phyloP scores from a whole-genome alignment of 768 basidiomycete species.

The Suillus decipiens region DNA sequence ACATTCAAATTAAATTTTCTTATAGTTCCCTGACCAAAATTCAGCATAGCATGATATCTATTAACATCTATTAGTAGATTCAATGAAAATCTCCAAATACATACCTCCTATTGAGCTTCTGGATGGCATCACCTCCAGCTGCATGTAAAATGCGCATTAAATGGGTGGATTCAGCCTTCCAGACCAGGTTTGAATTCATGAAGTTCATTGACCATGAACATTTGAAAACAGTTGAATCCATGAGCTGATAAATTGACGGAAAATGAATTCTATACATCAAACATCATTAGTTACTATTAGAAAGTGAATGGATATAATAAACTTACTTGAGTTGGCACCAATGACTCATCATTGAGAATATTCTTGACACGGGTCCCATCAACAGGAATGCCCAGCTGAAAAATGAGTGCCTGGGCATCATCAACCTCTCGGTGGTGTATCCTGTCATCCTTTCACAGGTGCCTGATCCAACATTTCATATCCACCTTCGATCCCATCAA shows the following conservation, averaged over 20 bases:
- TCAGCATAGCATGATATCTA: slow-evolving; percentile 30
- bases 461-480: too few species aligned
- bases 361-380: too few species aligned
- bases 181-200: slow-evolving; percentile 21
- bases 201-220: slow-evolving; percentile 16
- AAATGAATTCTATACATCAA: slow-evolving; percentile 26
- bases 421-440: too few species aligned
- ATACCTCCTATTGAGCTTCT: slow-evolving; percentile 18
- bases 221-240: slow-evolving; percentile 9
- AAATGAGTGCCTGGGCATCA: too few species aligned
- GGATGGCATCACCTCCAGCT: slow-evolving; percentile 2
- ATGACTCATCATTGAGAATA: too few species aligned
- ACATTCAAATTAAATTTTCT: slow-evolving; percentile 31
- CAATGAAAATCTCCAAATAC: neutral
- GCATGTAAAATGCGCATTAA: slow-evolving; percentile 19
- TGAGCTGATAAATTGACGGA: slow-evolving; percentile 20
- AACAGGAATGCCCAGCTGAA: too few species aligned
- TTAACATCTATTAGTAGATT: too few species aligned
- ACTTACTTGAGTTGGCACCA: too few species aligned
- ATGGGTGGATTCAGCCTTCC: slow-evolving; percentile 19
- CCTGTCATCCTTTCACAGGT: too few species aligned
- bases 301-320: too few species aligned
- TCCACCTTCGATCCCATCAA: too few species aligned
- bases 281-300: neutral
- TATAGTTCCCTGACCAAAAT: slow-evolving; percentile 35